A percentile compares a stretch with the other conserved stretches of the same genome.
phyloP scores from a whole-genome alignment of 2,329 filamentous ascomycete genomes.

The Cytospora paraplurivora region DNA sequence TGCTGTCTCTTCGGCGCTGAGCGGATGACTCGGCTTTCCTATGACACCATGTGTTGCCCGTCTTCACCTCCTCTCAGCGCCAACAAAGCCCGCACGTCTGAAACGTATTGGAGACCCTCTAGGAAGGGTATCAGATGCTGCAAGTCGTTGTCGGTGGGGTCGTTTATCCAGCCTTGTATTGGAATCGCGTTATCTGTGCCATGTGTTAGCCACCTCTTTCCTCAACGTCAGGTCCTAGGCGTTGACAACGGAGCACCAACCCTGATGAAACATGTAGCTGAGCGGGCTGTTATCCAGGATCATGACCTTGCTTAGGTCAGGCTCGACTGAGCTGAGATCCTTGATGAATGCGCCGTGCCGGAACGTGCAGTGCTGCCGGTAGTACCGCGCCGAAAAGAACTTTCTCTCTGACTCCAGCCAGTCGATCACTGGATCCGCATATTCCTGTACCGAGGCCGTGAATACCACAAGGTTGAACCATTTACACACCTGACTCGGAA shows the following conservation, averaged over 20 bases:
- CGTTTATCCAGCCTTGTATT: constrained; percentile 98
- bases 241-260: constrained; percentile 51
- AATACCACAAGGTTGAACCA: constrained; percentile 99
- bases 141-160: constrained; percentile 94
- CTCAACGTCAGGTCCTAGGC: neutral
- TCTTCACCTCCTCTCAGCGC: constrained; percentile 86
- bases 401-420: constrained; percentile 97
- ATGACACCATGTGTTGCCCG: constrained; percentile 58
- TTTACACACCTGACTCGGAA: constrained; percentile 70
- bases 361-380: constrained; percentile 95
- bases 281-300: constrained; percentile 98
- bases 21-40: neutral
- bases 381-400: constrained; percentile 91
- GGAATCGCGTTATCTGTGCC: constrained; percentile 91
- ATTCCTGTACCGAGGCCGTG: constrained; percentile 96
- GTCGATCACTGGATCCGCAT: constrained; percentile 97
- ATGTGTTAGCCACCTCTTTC: constrained; percentile 28
- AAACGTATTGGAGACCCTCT: constrained; percentile 94
- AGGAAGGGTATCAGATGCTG: constrained; percentile 89
- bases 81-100: constrained; percentile 88
- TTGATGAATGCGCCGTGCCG: constrained; percentile 98
- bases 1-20: constrained; percentile 5
- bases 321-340: constrained; percentile 92
- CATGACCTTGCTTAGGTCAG: constrained; percentile 96
- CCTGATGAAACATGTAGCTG: constrained; percentile 98